These are phyloP conservation scores for Solanum stenotomum DNA, from an alignment of 257 asterid genomes.

Conservation along the genomic window DNA sequence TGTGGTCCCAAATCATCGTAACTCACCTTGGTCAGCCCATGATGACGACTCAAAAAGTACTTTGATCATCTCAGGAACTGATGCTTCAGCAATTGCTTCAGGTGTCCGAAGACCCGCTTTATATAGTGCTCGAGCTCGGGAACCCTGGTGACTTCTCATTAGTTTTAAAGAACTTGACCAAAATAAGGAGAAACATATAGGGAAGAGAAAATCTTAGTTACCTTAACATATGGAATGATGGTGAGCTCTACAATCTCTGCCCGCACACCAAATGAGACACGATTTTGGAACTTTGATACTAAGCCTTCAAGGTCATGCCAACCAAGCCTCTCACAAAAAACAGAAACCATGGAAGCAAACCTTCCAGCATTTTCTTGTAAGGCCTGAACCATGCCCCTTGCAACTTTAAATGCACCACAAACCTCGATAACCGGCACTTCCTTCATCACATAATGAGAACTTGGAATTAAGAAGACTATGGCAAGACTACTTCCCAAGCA, in stretches of 20 bases:
- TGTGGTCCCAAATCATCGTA: not conserved
- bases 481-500: not conserved
- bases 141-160: constrained; percentile 46
- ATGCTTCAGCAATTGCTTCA: constrained; percentile 94
- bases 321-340: constrained; percentile 98
- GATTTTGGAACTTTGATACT: constrained; percentile 86
- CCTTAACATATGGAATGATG: constrained; percentile 89
- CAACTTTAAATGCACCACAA: constrained; percentile 82
- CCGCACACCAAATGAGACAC: constrained; percentile 96
- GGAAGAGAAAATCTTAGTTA: constrained; percentile 11
- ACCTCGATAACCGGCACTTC: constrained; percentile 82
- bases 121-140: constrained; percentile 97
- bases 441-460: constrained; percentile 32
- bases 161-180: constrained; percentile 14
- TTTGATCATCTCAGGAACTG: constrained; percentile 77
- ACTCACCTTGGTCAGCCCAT: constrained; percentile 65
- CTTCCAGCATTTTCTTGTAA: constrained; percentile 98
- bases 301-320: constrained; percentile 94
- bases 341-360: constrained; percentile 98
- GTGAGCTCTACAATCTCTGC: constrained; percentile 98
- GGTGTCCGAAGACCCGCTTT: constrained; percentile 94
- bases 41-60: constrained; percentile 86
- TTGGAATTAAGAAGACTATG: not conserved
- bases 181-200: constrained; percentile 4
- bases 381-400: constrained; percentile 99